A percentile compares a stretch with the other conserved stretches of the same genome.
Evolutionary conservation across 2,329 filamentous ascomycete genomes (phyloP).

Genomic region (Sarocladiaceae sp.): DNA sequence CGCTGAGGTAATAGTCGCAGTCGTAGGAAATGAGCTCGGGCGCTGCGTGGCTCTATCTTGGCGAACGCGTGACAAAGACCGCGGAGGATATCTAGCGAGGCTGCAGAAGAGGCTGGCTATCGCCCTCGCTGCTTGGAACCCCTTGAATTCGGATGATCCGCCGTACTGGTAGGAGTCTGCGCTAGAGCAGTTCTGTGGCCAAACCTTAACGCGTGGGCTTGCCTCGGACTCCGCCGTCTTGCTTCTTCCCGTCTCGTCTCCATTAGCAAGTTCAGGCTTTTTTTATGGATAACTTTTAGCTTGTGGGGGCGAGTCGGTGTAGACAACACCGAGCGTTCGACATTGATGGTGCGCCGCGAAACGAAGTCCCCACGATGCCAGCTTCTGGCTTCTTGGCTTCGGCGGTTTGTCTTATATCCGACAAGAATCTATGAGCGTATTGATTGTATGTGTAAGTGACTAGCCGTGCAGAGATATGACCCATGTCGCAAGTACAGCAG

Average conservation of each 20-base stretch:
- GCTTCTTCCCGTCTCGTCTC: neutral
- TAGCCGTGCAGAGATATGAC: no score
- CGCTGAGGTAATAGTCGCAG: neutral
- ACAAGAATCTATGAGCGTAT: no score
- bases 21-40: neutral
- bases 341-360: neutral
- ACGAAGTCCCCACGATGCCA: neutral
- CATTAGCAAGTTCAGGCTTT: neutral
- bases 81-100: no score
- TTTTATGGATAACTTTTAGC: slow-evolving; percentile 1
- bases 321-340: neutral
- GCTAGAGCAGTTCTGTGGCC: neutral
- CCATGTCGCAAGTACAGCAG: no score
- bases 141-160: no score
- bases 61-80: no score
- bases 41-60: no score
- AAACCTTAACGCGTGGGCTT: neutral
- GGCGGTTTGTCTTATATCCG: neutral
- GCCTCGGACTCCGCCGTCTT: neutral
- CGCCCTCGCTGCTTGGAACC: no score
- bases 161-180: no score
- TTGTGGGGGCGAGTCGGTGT: neutral
- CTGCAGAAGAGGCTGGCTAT: no score
- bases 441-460: no score
- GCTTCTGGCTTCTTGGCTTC: neutral